These are phyloP conservation scores for Isatis tinctoria DNA, from an alignment of 345 rosid genomes.

Conservation along the genomic window DNA sequence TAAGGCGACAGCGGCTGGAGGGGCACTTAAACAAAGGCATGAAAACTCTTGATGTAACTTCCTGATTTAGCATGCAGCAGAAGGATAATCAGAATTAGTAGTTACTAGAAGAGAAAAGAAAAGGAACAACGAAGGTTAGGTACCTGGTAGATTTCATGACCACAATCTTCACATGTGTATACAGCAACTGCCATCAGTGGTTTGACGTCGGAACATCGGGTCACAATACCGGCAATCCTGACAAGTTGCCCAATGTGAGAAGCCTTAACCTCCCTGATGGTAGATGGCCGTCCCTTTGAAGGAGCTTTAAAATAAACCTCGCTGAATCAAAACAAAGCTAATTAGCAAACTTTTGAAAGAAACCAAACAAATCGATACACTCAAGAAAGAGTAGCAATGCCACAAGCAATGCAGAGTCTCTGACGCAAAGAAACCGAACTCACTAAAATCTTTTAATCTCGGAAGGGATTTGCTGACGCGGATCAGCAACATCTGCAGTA, in stretches of 20 bases:
- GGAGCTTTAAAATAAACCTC: conserved; percentile 84
- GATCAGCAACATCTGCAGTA: conserved; percentile 57
- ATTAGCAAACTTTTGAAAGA: conserved; percentile 10
- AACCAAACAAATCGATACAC: not conserved
- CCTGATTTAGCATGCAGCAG: conserved; percentile 43
- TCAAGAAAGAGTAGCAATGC: not conserved
- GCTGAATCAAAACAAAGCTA: conserved; percentile 38
- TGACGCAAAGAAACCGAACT: too few species aligned
- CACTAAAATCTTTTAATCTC: conserved; percentile 88
- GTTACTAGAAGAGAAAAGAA: not conserved
- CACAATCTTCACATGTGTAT: conserved; percentile 95
- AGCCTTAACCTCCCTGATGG: conserved; percentile 94
- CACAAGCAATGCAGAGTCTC: too few species aligned
- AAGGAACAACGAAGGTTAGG: not conserved
- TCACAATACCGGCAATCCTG: conserved; percentile 84
- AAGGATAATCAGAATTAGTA: conserved; percentile 1
- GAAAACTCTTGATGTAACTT: conserved; percentile 89
- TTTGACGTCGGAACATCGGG: conserved; percentile 98
- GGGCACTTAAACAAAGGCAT: conserved; percentile 96
- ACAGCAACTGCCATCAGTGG: conserved; percentile 98
- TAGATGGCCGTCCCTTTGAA: conserved; percentile 71
- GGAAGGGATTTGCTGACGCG: conserved; percentile 74
- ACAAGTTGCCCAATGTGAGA: conserved; percentile 93
- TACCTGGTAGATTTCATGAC: conserved; percentile 97
- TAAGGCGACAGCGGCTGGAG: conserved; percentile 57